phyloP scores from a whole-genome alignment of 805 yeast species.

The Candida pseudofarinosa region DNA sequence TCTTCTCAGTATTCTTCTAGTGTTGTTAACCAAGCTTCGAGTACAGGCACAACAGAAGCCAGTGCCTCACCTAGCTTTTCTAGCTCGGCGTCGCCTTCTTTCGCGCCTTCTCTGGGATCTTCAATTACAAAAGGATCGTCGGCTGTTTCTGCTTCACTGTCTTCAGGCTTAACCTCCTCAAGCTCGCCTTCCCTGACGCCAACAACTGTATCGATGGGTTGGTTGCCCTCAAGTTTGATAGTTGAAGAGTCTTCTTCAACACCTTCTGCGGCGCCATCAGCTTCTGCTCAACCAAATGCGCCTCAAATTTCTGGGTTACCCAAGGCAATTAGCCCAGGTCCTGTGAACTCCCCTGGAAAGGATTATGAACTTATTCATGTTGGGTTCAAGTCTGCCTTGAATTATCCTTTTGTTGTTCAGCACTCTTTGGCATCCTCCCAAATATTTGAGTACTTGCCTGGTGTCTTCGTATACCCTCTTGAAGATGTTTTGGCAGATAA shows the following conservation, averaged over 20 bases:
- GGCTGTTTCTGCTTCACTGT: neutral
- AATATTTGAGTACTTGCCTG: slow-evolving; percentile 81
- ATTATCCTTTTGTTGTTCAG: slow-evolving; percentile 77
- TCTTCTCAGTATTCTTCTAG: no score
- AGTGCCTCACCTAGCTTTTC: no score
- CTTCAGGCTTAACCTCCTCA: neutral
- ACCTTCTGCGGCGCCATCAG: slow-evolving; percentile 12
- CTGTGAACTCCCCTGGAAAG: slow-evolving; percentile 42
- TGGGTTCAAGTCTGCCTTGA: slow-evolving; percentile 75
- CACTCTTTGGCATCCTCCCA: slow-evolving; percentile 78
- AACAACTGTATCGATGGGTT: slow-evolving; percentile 9
- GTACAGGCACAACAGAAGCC: no score
- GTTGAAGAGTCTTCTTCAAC: slow-evolving; percentile 17
- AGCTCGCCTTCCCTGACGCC: slow-evolving; percentile 6
- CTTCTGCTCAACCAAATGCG: slow-evolving; percentile 33
- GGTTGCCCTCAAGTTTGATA: slow-evolving; percentile 36
- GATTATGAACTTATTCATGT: slow-evolving; percentile 57
- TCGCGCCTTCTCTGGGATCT: neutral
- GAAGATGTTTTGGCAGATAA: slow-evolving; percentile 22
- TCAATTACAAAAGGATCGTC: neutral
- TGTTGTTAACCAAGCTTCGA: no score
- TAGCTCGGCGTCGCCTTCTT: no score
- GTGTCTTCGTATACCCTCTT: slow-evolving; percentile 63
- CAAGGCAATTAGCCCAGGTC: slow-evolving; percentile 70
- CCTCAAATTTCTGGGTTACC: slow-evolving; percentile 53